Evolutionary conservation across 352 stramenopile species (phyloP), one percentile per base, ranked within the genome.

Genomic region (Phytophthora syringae): DNA sequence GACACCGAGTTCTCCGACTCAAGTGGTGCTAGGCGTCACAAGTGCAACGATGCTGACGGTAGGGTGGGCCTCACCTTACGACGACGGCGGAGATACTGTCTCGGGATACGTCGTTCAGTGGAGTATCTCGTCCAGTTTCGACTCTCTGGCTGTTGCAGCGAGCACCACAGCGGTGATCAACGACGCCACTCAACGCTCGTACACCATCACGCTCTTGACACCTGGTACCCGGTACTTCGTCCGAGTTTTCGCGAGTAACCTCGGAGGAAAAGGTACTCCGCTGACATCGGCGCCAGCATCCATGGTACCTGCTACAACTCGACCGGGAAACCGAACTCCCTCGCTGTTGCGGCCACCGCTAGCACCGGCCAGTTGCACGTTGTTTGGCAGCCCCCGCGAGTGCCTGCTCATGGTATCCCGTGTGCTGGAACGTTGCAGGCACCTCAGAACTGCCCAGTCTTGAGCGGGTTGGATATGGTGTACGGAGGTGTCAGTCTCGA

Each of bases 41-140:
- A 84, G 87, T 20, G 80, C 93, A 51, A 98, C 87, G 15, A 97
- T 98, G 91, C 79, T 98, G 39, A 98, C 91, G 6, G 81, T 98
- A 20, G 79, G 88, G 21, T 98, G 90, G 82, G 71, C 74, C 18
- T 67, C 80, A 10, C 95, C 95, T n/a, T 69, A 74, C 45, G 90
- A 97, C 63, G 76, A 98, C 47, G 94, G 95, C 28, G 95, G 96
- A 34, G 91, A 98, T 56, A 52, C 70, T 0, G 84, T 99, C 48
- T 93, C 80, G 5, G 84, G 76, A 5, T 98, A 97, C 57, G 57
- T 94, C 7, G 81, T 99, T 16, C 90, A 98, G 59, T 99, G 95
- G 93, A 94, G 98, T 65, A 90, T 95, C 18, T 82, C 84, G 6
- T 74, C 81, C n/a, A 82, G 73, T 27, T 99, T 98, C 62, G 88